Conservation (phyloP, 306 rosid species). For the Ziziphus jujuba region DNA sequence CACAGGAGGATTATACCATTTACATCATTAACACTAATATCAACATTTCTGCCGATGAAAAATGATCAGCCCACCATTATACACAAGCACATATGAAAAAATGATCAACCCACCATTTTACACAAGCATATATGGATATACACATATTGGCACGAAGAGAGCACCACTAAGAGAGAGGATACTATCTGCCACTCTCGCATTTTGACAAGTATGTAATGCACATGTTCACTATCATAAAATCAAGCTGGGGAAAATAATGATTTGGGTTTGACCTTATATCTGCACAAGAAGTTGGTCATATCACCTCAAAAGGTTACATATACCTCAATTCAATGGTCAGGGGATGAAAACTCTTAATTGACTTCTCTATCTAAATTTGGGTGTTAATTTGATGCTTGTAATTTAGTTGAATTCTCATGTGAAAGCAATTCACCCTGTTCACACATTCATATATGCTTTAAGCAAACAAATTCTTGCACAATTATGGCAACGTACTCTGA, state of each 20-base stretch:
- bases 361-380: slow-evolving; percentile 15
- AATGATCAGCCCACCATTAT: slow-evolving; percentile 5
- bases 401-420: slow-evolving; percentile 30
- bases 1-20: not conserved
- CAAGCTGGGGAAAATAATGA: not conserved
- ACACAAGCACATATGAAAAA: not conserved
- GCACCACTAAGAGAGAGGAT: not conserved
- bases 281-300: not conserved
- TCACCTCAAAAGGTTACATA: slow-evolving; percentile 22
- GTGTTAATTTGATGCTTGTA: slow-evolving; percentile 27
- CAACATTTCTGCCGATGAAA: slow-evolving; percentile 5
- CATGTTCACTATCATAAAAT: not conserved
- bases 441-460: slow-evolving; percentile 12
- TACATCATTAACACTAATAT: slow-evolving; percentile 1
- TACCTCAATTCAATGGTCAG: slow-evolving; percentile 24
- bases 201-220: not conserved
- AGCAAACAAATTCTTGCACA: slow-evolving; percentile 1
- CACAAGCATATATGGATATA: not conserved
- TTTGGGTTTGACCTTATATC: not conserved
- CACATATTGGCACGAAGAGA: not conserved
- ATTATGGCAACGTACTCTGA: not conserved
- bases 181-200: not conserved
- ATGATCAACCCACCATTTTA: slow-evolving; percentile 7
- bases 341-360: slow-evolving; percentile 24
- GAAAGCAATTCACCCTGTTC: slow-evolving; percentile 25